phyloP scores from a whole-genome alignment of 352 stramenopile species.

The Stephanocyclus meneghinianus region DNA sequence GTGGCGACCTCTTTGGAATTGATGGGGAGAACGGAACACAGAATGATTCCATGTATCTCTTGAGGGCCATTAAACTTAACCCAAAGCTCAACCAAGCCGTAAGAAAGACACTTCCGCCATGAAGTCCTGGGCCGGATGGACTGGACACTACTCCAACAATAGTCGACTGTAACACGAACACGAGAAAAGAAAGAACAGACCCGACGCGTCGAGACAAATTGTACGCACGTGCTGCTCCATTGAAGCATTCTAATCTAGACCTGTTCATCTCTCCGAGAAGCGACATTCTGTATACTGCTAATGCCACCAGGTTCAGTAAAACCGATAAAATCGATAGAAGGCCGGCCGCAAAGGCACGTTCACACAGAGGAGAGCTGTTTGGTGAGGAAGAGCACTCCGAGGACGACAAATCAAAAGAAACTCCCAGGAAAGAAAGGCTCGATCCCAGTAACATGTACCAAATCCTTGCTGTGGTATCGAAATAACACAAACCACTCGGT shows the following conservation, averaged over 20 bases:
- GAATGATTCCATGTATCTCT: constrained; percentile 12
- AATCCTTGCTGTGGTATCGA: constrained; percentile 9
- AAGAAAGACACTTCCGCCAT: constrained; percentile 13
- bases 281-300: constrained; percentile 3
- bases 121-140: constrained; percentile 1
- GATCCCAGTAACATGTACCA: constrained; percentile 11
- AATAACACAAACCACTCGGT: not conserved
- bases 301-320: not conserved
- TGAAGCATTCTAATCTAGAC: not conserved
- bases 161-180: not conserved
- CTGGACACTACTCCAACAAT: not conserved
- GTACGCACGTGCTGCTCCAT: constrained; percentile 3
- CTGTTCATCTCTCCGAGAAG: not conserved
- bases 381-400: not conserved
- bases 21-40: not conserved
- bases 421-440: not conserved
- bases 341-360: not conserved
- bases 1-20: not conserved
- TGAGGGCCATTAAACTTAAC: constrained; percentile 3
- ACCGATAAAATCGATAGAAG: constrained; percentile 2
- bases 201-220: not conserved
- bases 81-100: constrained; percentile 9
- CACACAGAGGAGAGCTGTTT: not conserved
- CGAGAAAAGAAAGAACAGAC: not conserved
- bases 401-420: not conserved